Conservation (phyloP, 1,284 basidiomycete species). For the Ustilago trichophora region DNA sequence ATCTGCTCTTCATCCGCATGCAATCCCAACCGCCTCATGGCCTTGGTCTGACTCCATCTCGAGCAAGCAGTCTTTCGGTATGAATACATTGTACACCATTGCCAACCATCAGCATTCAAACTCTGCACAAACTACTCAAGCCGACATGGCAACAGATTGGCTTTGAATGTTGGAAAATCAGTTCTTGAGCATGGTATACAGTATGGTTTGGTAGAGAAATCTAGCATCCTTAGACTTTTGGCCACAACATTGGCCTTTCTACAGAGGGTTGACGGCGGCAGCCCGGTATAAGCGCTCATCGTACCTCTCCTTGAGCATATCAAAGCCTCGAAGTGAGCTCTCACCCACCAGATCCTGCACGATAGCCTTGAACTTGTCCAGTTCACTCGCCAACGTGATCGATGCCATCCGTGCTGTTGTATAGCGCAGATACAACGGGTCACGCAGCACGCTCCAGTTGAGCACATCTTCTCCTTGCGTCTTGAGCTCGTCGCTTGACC, state of each 20-base stretch:
- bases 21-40: no score
- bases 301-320: slow-evolving; percentile 33
- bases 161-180: no score
- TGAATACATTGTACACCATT: no score
- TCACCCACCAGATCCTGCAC: slow-evolving; percentile 50
- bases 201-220: neutral
- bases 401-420: slow-evolving; percentile 51
- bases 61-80: no score
- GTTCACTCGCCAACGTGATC: slow-evolving; percentile 35
- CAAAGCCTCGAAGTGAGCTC: slow-evolving; percentile 36
- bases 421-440: slow-evolving; percentile 50
- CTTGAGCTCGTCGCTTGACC: neutral
- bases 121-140: no score
- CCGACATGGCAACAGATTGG: no score
- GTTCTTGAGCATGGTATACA: no score
- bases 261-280: neutral
- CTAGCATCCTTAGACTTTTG: neutral
- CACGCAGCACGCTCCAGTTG: slow-evolving; percentile 34
- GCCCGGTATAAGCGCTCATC: slow-evolving; percentile 28
- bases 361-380: slow-evolving; percentile 49
- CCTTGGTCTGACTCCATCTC: no score
- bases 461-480: slow-evolving; percentile 23
- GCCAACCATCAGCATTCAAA: no score
- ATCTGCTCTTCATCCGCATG: no score
- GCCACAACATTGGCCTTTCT: no score